These are phyloP conservation scores for Hypoxylon sp. DNA, from an alignment of 2,329 filamentous ascomycete genomes.

Conservation along the genomic window DNA sequence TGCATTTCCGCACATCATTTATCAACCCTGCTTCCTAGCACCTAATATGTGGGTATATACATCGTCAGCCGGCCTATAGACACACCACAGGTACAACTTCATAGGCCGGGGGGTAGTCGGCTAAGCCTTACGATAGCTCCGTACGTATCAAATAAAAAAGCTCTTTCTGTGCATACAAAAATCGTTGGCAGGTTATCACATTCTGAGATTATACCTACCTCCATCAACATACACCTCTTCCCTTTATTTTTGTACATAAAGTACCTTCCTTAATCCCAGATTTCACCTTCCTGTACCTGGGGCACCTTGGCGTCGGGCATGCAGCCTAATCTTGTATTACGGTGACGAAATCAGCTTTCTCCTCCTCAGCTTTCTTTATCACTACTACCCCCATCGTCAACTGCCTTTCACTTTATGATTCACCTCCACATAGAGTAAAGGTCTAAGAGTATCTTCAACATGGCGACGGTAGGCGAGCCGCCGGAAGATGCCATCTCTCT, in stretches of 20 bases:
- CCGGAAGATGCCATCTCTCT: conserved; percentile 39
- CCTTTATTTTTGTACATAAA: background rate
- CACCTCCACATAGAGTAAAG: background rate
- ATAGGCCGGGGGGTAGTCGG: conserved; percentile 1
- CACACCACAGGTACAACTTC: conserved; percentile 17
- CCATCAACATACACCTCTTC: background rate
- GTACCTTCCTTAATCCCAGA: background rate
- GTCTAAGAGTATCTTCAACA: conserved; percentile 34
- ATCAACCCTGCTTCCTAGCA: background rate
- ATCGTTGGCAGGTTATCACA: background rate
- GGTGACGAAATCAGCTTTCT: conserved; percentile 10
- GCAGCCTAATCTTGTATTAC: background rate
- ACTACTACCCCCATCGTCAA: background rate
- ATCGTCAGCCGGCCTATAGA: conserved; percentile 12
- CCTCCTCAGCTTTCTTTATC: background rate
- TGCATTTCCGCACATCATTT: conserved; percentile 8
- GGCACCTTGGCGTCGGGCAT: background rate
- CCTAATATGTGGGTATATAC: conserved; percentile 6
- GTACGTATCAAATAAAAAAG: conserved; percentile 17
- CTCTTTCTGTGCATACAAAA: conserved; percentile 1
- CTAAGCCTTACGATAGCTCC: conserved; percentile 13
- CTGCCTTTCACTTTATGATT: conserved; percentile 28
- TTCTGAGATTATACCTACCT: conserved; percentile 4
- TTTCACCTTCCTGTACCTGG: background rate
- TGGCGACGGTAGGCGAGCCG: conserved; percentile 46